Evolutionary conservation across 176 grass and related monocot species (phyloP).

Genomic region (Aegilops sharonensis): DNA sequence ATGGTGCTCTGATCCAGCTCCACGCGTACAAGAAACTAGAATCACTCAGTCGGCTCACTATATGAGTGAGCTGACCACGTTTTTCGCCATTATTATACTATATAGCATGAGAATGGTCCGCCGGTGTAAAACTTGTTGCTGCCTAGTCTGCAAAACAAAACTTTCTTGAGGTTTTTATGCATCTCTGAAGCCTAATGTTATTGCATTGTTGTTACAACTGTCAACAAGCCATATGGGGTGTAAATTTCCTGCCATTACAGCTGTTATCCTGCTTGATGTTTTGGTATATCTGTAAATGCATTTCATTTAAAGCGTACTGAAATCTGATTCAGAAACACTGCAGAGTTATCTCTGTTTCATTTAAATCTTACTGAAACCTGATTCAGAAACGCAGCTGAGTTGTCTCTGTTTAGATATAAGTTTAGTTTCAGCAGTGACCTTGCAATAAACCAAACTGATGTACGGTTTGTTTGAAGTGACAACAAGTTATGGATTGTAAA

Average conservation of each 20-base stretch:
- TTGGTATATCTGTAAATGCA: not conserved
- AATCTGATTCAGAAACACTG: no score
- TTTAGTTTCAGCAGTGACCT: not conserved
- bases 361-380: no score
- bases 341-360: not conserved
- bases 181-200: not conserved
- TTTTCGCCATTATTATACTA: not conserved
- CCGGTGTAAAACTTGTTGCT: not conserved
- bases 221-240: not conserved
- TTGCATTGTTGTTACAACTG: not conserved
- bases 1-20: conserved; percentile 29
- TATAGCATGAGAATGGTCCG: not conserved
- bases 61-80: not conserved
- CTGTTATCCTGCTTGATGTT: not conserved
- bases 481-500: not conserved
- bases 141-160: not conserved
- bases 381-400: no score
- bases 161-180: not conserved
- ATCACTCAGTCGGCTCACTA: not conserved
- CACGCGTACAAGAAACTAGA: conserved; percentile 23
- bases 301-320: no score
- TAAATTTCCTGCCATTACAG: no score
- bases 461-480: no score
- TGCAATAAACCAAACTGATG: not conserved
- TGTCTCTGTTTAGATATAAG: not conserved